Conservation (phyloP, 768 basidiomycete genomes). For the Artomyces pyxidatus region DNA sequence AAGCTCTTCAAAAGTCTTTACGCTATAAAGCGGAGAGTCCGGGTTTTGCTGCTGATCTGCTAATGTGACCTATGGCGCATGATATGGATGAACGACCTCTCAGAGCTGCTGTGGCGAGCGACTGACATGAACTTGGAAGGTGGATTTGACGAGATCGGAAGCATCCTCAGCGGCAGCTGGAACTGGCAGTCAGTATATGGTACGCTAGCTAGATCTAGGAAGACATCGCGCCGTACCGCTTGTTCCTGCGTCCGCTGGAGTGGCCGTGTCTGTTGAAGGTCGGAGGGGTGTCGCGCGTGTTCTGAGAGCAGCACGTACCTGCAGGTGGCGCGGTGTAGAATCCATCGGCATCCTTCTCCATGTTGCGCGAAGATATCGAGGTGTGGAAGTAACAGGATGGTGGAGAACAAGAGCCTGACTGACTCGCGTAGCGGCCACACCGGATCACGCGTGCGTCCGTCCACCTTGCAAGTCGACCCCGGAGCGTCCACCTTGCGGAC, state of each 20-base stretch:
- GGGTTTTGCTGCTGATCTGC: conserved; percentile 95
- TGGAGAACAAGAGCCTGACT: too few relatives aligned
- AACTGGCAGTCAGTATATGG: neutral
- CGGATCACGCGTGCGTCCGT: too few relatives aligned
- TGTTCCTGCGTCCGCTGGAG: neutral
- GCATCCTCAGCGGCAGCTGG: conserved; percentile 14
- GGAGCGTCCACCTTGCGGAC: neutral
- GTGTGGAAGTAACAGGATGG: neutral
- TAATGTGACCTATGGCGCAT: conserved; percentile 75
- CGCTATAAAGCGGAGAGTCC: conserved; percentile 91
- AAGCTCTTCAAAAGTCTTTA: conserved; percentile 91
- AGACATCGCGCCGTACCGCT: too few relatives aligned
- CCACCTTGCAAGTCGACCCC: too few relatives aligned
- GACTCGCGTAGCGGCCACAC: too few relatives aligned
- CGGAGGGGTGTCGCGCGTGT: neutral
- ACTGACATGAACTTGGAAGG: conserved; percentile 74
- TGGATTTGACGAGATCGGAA: conserved; percentile 67
- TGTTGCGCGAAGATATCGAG: conserved; percentile 11
- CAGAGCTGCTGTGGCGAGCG: neutral
- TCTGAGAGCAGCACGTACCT: conserved; percentile 27
- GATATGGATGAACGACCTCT: too few relatives aligned
- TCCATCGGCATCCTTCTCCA: conserved; percentile 76
- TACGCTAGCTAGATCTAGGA: too few relatives aligned
- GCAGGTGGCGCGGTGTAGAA: conserved; percentile 54
- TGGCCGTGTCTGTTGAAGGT: neutral